Percentiles rank a stretch among this genome's conserved stretches.
Conservation (phyloP, 2,329 filamentous ascomycete species). For the Elsinoe ampelina region DNA sequence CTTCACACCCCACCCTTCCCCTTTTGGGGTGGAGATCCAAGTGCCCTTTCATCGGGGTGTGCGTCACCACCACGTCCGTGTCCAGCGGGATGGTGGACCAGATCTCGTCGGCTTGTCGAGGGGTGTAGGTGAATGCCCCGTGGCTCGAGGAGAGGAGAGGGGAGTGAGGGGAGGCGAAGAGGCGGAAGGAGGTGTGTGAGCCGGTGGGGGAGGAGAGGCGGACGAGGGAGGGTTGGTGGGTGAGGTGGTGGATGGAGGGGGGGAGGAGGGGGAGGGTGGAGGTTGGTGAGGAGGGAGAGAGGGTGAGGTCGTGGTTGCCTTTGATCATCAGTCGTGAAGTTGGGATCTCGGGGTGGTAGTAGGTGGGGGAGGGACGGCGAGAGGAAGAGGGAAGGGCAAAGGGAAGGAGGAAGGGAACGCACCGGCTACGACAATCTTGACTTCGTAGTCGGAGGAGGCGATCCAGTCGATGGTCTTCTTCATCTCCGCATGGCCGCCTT, state of each 20-base stretch:
- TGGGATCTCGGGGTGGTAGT: too few relatives aligned
- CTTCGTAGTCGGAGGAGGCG: slow-evolving; percentile 56
- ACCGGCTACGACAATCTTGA: slow-evolving; percentile 63
- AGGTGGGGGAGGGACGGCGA: background rate
- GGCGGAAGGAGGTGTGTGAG: slow-evolving; percentile 51
- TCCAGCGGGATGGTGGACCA: slow-evolving; percentile 56
- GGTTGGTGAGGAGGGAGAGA: slow-evolving; percentile 47
- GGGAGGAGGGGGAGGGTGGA: slow-evolving; percentile 42
- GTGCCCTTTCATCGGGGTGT: slow-evolving; percentile 56
- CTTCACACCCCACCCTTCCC: slow-evolving; percentile 50
- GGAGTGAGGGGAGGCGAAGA: slow-evolving; percentile 67
- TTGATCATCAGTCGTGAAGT: background rate
- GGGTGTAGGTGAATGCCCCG: slow-evolving; percentile 24
- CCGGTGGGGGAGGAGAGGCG: slow-evolving; percentile 46
- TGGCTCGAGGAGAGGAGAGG: slow-evolving; percentile 36
- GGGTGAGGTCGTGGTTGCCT: slow-evolving; percentile 69
- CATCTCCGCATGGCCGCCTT: slow-evolving; percentile 51
- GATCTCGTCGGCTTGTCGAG: slow-evolving; percentile 30
- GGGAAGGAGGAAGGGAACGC: slow-evolving; percentile 18
- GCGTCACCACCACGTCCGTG: slow-evolving; percentile 59
- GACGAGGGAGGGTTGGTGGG: slow-evolving; percentile 48
- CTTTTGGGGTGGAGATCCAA: slow-evolving; percentile 40
- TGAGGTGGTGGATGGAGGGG: slow-evolving; percentile 53
- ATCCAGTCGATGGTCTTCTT: slow-evolving; percentile 58
- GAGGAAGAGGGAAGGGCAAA: background rate